Evolutionary conservation across 1,284 basidiomycete species (phyloP), one percentile per base, ranked within the genome.

Genomic region (Cronartium quercuum): DNA sequence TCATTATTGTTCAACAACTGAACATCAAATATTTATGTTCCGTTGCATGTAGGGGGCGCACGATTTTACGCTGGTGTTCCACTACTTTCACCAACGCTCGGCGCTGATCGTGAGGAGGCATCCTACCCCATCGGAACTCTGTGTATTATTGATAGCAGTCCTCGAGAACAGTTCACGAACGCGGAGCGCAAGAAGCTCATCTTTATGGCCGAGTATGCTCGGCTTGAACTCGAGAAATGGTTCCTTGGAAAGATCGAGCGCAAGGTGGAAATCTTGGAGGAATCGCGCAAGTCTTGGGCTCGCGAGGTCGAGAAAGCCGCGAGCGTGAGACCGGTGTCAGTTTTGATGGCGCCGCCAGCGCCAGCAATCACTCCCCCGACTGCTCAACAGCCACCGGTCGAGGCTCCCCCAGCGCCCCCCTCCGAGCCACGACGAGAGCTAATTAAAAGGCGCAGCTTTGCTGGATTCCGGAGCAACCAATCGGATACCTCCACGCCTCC

Each of bases 31-130:
- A 13, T 13, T 47, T 47, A 13, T 47, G n/a, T 1, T 13, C 13
- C 44, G 13, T 13, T 47, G 13, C 44, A 47, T 47, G 13, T 13
- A n/a, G 13, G 21, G 21, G 58, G 58, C 24, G 24, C 58, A 2
- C 58, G 58, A 62, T 62, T 62, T 13, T 34, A 24, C 35, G 34
- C n/a, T 24, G 58, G 58, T 29, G 58, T 61, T n/a, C 58, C 58
- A 15, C 58, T 61, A 7, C 21, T 61, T 0, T 24, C 58, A 24
- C 58, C 58, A 37, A 29, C 18, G 6, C 34, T 61, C 15, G 58
- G 34, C 15, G 15, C 58, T 29, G 58, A 61, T 2, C 13, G n/a
- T 47, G 58, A 61, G 24, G 24, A 24, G 15, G 21, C 34, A 13
- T 24, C 58, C n/a, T 61, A 61, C 58, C 58, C 58, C 24, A 61